These are phyloP conservation scores for Gonapodya prolifera DNA, from an alignment of 192 early-diverging fungal genomes.

Conservation along the genomic window DNA sequence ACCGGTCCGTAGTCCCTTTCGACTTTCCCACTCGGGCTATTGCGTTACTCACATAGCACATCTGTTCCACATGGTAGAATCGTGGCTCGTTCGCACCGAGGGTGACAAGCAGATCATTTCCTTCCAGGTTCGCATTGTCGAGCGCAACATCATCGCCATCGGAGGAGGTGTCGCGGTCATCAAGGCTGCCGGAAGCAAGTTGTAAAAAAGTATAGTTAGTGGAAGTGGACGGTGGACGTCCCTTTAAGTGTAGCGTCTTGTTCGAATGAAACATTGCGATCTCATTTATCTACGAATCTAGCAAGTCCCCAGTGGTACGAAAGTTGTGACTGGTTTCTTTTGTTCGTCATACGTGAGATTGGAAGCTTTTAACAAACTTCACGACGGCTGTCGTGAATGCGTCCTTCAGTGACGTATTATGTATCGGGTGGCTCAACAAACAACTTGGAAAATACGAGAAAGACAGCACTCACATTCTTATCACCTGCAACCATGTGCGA, in stretches of 20 bases:
- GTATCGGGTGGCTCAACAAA: too few relatives aligned
- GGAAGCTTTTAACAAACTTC: background rate
- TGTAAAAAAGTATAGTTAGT: background rate
- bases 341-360: too few relatives aligned
- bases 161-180: constrained; percentile 1
- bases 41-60: background rate
- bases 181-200: background rate
- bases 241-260: too few relatives aligned
- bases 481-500: constrained; percentile 6
- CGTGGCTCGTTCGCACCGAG: constrained; percentile 64
- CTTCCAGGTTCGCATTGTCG: constrained; percentile 88
- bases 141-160: constrained; percentile 82
- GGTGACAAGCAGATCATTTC: constrained; percentile 60
- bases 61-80: constrained; percentile 26
- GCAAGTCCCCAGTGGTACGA: too few relatives aligned
- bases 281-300: background rate
- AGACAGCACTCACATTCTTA: too few relatives aligned
- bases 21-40: too few relatives aligned
- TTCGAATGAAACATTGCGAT: too few relatives aligned
- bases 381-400: background rate
- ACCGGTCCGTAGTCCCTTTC: too few relatives aligned
- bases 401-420: too few relatives aligned
- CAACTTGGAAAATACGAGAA: too few relatives aligned
- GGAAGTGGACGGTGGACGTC: background rate
- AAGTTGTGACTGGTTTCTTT: too few relatives aligned